Evolutionary conservation across 805 yeast genomes (phyloP), one percentile per base, ranked within the genome.

Genomic region (Wickerhamiella bombiphila): DNA sequence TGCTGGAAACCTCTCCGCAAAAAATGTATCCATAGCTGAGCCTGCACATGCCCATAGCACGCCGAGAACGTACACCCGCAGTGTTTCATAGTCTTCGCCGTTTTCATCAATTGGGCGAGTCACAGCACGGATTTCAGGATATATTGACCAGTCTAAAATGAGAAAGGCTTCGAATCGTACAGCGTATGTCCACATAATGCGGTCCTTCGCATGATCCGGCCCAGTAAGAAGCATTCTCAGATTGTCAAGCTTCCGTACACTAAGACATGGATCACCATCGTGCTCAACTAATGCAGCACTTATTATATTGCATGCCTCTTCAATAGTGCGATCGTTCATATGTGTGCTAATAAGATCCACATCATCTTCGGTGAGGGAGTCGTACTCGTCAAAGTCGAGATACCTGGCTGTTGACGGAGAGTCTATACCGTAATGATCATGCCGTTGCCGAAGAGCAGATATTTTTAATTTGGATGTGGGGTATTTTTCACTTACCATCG

Each of bases 91-190:
- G 2, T 66, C 64, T 30, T 61, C 51, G 8, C 48, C 42, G 1
- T 67, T 66, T 39, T 72, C 75, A 45, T 72, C 78, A 29, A 51
- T 54, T 1, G 75, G 68, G 20, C 66, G 68, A 3, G 70, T 65
- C 21, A 71, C 69, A 4, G 77, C 66, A 20, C 80, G 54, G 9
- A 74, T 74, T 48, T 74, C 78, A 2, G 78, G 74, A 42, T 72
- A 72, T 2, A 76, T 75, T 0, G 77, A 70, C 53, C 65, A 67
- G 45, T 51, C 57, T 24, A 44, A 28, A 32, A 58, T 59, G 30
- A 69, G 52, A 19, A 61, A 64, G 4, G 74, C 73, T 41, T 67
- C 66, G 18, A 63, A 50, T 38, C 56, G 58, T 26, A 46, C n/a
- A 1, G 31, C 26, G 29, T 34, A 38, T 4, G 29, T 34, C 15